These are phyloP conservation scores for Phyllosticta paracitricarpa DNA, from an alignment of 2,329 filamentous ascomycete species.

Conservation along the genomic window DNA sequence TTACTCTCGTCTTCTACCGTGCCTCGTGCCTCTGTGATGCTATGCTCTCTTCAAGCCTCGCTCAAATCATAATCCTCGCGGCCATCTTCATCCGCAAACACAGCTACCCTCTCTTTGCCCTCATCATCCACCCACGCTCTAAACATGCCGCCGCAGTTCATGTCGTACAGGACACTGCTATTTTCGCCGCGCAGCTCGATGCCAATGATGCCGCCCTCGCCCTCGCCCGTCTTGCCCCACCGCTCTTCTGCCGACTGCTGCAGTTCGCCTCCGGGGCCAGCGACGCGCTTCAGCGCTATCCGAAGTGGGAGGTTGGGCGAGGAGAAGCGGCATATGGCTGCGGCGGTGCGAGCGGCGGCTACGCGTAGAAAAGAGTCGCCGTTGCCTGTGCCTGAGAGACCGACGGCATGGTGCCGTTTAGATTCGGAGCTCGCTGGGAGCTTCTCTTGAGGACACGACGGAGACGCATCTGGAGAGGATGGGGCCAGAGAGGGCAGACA, in stretches of 20 bases:
- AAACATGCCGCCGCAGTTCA: slow-evolving; percentile 84
- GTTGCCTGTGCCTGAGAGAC: slow-evolving; percentile 72
- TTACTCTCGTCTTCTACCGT: too few species aligned
- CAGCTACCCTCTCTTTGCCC: slow-evolving; percentile 47
- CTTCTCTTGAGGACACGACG: neutral
- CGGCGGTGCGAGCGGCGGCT: slow-evolving; percentile 60
- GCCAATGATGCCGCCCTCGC: slow-evolving; percentile 82
- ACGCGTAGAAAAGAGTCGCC: slow-evolving; percentile 76
- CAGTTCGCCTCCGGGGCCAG: slow-evolving; percentile 63
- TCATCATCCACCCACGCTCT: slow-evolving; percentile 62
- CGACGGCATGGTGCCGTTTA: slow-evolving; percentile 35
- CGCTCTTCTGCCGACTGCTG: slow-evolving; percentile 63
- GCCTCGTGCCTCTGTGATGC: neutral
- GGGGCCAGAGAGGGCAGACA: slow-evolving; percentile 44
- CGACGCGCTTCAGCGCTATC: slow-evolving; percentile 52
- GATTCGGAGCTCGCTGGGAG: neutral
- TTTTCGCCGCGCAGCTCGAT: slow-evolving; percentile 51
- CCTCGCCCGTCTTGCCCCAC: slow-evolving; percentile 61
- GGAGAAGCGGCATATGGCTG: slow-evolving; percentile 60
- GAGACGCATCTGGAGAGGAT: slow-evolving; percentile 16
- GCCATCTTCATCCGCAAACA: slow-evolving; percentile 41
- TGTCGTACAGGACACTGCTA: slow-evolving; percentile 60
- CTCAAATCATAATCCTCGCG: neutral
- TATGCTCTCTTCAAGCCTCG: neutral
- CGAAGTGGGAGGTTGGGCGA: slow-evolving; percentile 37